phyloP scores from a whole-genome alignment of 805 yeast species.

The Hanseniaspora clermontiae region DNA sequence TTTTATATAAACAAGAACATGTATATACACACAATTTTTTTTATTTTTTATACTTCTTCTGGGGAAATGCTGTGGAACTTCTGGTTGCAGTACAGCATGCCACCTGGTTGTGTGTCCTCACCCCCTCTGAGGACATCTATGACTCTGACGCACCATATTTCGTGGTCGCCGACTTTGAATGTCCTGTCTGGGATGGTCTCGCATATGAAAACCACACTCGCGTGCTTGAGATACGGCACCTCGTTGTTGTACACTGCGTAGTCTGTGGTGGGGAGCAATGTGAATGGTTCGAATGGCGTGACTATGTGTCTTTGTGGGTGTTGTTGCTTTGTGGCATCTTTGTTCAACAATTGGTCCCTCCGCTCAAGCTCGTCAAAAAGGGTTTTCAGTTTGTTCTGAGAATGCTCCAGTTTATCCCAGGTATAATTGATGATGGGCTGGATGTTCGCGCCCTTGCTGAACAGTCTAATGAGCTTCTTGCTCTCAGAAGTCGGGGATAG shows the following conservation, averaged over 20 bases:
- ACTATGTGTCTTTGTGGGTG: slow-evolving; percentile 13
- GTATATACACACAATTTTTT: too few relatives aligned
- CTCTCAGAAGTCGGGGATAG: slow-evolving; percentile 48
- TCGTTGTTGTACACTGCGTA: slow-evolving; percentile 25
- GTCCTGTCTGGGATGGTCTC: slow-evolving; percentile 32
- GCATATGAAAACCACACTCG: slow-evolving; percentile 55
- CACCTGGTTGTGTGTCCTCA: slow-evolving; percentile 40
- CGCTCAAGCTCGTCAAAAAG: slow-evolving; percentile 14
- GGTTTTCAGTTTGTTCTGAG: slow-evolving; percentile 14
- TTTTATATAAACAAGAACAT: background rate
- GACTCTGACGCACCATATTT: slow-evolving; percentile 78
- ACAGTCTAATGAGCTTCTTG: slow-evolving; percentile 49
- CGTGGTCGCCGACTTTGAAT: slow-evolving; percentile 67
- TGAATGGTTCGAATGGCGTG: slow-evolving; percentile 42
- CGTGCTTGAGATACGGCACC: slow-evolving; percentile 42
- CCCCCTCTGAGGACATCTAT: slow-evolving; percentile 37
- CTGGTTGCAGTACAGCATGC: slow-evolving; percentile 53
- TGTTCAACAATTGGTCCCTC: slow-evolving; percentile 1
- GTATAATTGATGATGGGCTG: slow-evolving; percentile 22
- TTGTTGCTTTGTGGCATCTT: background rate
- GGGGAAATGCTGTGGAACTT: slow-evolving; percentile 37
- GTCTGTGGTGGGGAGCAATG: slow-evolving; percentile 28
- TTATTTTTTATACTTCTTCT: background rate
- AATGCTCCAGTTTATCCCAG: slow-evolving; percentile 22
- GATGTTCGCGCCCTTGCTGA: slow-evolving; percentile 43